phyloP scores from a whole-genome alignment of 192 early-diverging fungal species.

The Allomyces javanicus region DNA sequence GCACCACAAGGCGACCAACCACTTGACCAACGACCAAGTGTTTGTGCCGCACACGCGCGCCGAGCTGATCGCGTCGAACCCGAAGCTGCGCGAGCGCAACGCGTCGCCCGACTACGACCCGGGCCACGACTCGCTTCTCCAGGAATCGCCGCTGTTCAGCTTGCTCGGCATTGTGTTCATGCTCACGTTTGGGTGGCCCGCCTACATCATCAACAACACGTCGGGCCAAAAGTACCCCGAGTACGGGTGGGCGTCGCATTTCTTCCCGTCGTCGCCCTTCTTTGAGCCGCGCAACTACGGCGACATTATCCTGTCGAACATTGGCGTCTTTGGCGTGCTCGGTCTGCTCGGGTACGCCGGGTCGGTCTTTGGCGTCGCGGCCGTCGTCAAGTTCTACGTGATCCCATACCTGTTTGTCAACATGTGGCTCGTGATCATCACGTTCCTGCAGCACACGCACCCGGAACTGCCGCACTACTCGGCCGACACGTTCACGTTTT shows the following conservation, averaged over 20 bases:
- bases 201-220: conserved; percentile 59
- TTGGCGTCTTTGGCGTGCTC: conserved; percentile 42
- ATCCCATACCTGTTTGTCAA: conserved; percentile 86
- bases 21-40: conserved; percentile 84
- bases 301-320: conserved; percentile 51
- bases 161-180: conserved; percentile 43
- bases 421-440: conserved; percentile 91
- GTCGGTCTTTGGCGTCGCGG: conserved; percentile 25
- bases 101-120: conserved; percentile 22
- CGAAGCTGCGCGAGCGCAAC: not conserved
- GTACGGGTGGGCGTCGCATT: conserved; percentile 60
- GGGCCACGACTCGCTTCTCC: conserved; percentile 26
- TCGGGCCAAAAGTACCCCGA: conserved; percentile 56
- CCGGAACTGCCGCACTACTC: conserved; percentile 72
- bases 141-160: conserved; percentile 52
- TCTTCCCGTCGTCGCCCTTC: conserved; percentile 57
- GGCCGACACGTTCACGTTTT: conserved; percentile 69
- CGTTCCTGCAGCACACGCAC: conserved; percentile 85
- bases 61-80: conserved; percentile 2
- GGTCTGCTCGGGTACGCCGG: conserved; percentile 27
- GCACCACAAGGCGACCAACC: conserved; percentile 82
- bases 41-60: conserved; percentile 69
- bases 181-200: conserved; percentile 72
- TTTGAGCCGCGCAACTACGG: conserved; percentile 54
- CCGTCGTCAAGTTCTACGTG: conserved; percentile 65